phyloP scores from a whole-genome alignment of 495 filamentous ascomycete species.

The Penicillium cataractarum region DNA sequence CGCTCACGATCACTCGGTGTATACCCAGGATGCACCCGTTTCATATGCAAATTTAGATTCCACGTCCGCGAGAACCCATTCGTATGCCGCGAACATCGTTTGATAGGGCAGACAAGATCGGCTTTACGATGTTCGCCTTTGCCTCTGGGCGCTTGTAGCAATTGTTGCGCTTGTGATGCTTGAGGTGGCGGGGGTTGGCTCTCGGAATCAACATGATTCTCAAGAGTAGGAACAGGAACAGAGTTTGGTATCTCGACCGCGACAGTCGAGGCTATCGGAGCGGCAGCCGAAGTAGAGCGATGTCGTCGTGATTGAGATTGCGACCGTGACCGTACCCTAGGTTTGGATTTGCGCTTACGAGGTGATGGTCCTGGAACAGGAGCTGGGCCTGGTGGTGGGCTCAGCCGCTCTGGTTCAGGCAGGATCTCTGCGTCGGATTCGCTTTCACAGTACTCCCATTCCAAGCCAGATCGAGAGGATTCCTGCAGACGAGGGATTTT shows the following conservation, averaged over 20 bases:
- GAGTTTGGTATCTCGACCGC: background rate
- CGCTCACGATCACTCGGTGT: conserved; percentile 3
- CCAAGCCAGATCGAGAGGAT: conserved; percentile 28
- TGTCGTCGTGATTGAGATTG: conserved; percentile 3
- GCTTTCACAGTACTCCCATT: conserved; percentile 29
- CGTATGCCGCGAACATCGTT: conserved; percentile 31
- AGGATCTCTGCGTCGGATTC: conserved; percentile 21
- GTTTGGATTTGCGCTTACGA: conserved; percentile 5
- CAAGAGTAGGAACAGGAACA: background rate
- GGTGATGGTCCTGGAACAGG: background rate
- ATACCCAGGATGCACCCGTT: conserved; percentile 36
- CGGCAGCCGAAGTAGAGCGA: background rate
- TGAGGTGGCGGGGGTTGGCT: background rate
- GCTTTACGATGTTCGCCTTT: conserved; percentile 36
- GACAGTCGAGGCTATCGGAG: background rate
- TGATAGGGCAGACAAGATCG: conserved; percentile 40
- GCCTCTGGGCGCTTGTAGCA: conserved; percentile 18
- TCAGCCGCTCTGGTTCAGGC: background rate
- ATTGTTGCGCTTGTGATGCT: background rate
- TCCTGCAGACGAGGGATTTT: conserved; percentile 25
- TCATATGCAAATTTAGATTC: conserved; percentile 47
- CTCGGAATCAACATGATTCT: background rate
- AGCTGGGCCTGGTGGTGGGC: conserved; percentile 1
- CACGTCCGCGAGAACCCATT: conserved; percentile 43
- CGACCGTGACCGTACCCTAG: background rate